Base-by-base conservation (phyloP, 2,329 filamentous ascomycete genomes). In the Xylogone sp. region DNA sequence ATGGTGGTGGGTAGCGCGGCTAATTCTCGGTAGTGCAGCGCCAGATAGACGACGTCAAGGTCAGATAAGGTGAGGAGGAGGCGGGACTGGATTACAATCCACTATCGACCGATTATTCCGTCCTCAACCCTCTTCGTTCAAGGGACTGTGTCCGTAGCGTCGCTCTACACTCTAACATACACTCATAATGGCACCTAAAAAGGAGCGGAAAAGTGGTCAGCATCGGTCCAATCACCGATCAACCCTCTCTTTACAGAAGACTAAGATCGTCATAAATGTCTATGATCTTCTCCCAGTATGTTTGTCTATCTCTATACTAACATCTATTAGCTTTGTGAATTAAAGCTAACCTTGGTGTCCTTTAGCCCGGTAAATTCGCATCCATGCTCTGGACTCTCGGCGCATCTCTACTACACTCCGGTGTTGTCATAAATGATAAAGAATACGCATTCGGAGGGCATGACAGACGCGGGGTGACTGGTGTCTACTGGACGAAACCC, bases 361-460 rank as follows among this genome's bases (percentile, higher is more conserved):
- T 12, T 58, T 53, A 90, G 81, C 87, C 88, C 42, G 87, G 88
- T 46, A 83, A 83, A 60, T 69, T 94, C 39, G 86, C 88, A n/a
- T 84, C 86, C 0, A 61, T 90, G 12, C 78, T 95, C 24, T 95
- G 90, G 90, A 79, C 83, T 19, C 67, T 93, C 50, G 90, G 90
- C 53, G 81, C 86, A 44, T 88, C 86, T 4, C 82, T 95, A 29
- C 79, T 94, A 4, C 90, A 95, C 67, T 89, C 89, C 0, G 90
- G 88, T 48, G 86, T 95, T 49, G 88, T 91, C 42, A 89, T 94
- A 69, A 85, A 86, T 65, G 82, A 86, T 59, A 81, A 77, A 56
- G 90, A 95, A 73, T 95, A 94, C 66, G 90, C 90, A 20, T 95
- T 90, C 63, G 90, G 90, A 43, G 90, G 90, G 1, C 90, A 95